phyloP scores from a whole-genome alignment of 148 eudicot species.

The Nepenthes mirabilis region DNA sequence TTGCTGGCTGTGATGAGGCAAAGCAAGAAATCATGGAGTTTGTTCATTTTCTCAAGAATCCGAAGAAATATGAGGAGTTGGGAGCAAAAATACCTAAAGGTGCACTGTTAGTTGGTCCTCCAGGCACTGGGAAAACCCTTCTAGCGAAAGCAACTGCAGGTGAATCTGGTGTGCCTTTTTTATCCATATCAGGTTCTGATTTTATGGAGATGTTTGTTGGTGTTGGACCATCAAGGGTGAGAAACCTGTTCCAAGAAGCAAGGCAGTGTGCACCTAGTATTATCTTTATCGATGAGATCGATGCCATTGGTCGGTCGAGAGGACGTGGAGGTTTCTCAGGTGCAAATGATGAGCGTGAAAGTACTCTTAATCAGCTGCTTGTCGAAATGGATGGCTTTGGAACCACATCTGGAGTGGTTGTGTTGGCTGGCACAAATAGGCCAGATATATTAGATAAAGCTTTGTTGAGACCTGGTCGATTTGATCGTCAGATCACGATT shows the following conservation, averaged over 20 bases:
- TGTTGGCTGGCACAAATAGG: conserved; percentile 81
- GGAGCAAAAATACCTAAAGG: conserved; percentile 97
- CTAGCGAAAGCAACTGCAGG: conserved; percentile 94
- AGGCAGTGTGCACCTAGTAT: conserved; percentile 88
- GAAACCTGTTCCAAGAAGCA: conserved; percentile 83
- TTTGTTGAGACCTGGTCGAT: conserved; percentile 78
- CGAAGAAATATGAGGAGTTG: conserved; percentile 66
- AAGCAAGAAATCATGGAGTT: conserved; percentile 82
- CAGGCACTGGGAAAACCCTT: conserved; percentile 92
- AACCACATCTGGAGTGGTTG: conserved; percentile 80
- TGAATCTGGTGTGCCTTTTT: conserved; percentile 93
- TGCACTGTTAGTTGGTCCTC: conserved; percentile 89
- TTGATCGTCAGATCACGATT: conserved; percentile 70
- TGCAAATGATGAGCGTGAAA: conserved; percentile 74
- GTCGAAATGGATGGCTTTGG: conserved; percentile 96
- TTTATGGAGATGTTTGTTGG: conserved; percentile 99
- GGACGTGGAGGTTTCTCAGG: conserved; percentile 84
- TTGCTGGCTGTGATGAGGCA: conserved; percentile 79
- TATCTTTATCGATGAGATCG: conserved; percentile 88
- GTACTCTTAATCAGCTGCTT: conserved; percentile 83
- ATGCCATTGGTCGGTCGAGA: conserved; percentile 84
- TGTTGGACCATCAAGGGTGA: conserved; percentile 89
- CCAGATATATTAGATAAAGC: conserved; percentile 89
- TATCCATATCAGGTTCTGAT: conserved; percentile 81
- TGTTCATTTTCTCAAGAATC: conserved; percentile 90